A percentile compares a stretch with the other conserved stretches of the same genome.
Conservation (phyloP, 352 stramenopile genomes). For the Phytophthora meadii region DNA sequence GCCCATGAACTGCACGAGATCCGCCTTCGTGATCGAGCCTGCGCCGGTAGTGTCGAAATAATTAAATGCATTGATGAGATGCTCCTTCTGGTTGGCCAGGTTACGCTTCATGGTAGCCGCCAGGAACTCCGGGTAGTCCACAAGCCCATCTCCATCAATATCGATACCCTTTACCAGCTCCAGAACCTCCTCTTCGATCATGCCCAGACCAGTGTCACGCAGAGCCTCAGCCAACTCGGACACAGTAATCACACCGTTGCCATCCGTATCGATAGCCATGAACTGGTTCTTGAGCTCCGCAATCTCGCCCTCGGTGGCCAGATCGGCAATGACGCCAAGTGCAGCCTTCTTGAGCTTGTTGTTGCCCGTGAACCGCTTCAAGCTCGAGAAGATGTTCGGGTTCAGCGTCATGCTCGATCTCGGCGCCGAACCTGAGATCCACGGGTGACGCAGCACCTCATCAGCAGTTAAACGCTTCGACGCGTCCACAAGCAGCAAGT, state of each 20-base stretch:
- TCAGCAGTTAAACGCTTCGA: constrained; percentile 92
- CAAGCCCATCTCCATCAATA: constrained; percentile 88
- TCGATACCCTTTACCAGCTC: constrained; percentile 90
- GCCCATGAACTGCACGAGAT: constrained; percentile 93
- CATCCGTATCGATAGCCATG: constrained; percentile 86
- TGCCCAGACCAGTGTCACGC: constrained; percentile 82
- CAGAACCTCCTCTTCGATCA: constrained; percentile 91
- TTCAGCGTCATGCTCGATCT: constrained; percentile 81
- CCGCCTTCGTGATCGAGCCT: constrained; percentile 86
- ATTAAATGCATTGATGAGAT: constrained; percentile 91
- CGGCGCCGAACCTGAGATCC: constrained; percentile 82
- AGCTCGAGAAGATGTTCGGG: constrained; percentile 85
- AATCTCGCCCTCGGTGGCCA: constrained; percentile 87
- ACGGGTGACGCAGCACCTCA: constrained; percentile 85
- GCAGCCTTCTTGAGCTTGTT: constrained; percentile 93
- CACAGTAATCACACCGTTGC: constrained; percentile 91
- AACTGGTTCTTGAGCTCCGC: constrained; percentile 89
- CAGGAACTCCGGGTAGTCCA: constrained; percentile 93
- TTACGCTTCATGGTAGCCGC: constrained; percentile 93
- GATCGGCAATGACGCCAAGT: constrained; percentile 85
- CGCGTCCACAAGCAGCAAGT: constrained; percentile 94
- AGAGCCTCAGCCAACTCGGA: constrained; percentile 86
- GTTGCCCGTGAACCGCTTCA: constrained; percentile 89
- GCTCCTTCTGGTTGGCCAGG: constrained; percentile 86
- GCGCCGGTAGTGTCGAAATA: constrained; percentile 91